A percentile compares a stretch with the other conserved stretches of the same genome.
Conservation (phyloP, 176 grass and related monocot genomes). For the Carex cristatella region DNA sequence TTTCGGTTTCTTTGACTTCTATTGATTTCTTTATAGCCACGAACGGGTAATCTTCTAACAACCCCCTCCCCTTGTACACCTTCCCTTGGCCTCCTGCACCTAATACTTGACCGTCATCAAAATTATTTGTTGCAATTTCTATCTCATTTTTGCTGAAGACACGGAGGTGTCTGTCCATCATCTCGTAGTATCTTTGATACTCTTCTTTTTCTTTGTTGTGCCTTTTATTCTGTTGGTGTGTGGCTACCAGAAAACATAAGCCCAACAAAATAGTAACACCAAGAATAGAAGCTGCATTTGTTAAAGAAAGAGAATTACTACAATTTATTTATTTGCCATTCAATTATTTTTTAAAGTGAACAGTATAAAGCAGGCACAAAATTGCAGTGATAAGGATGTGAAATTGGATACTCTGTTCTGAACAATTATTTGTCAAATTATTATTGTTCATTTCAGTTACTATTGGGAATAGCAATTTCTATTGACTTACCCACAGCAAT, state of each 20-base stretch:
- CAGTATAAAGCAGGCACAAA: too few relatives aligned
- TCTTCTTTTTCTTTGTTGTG: not conserved
- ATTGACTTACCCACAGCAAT: too few relatives aligned
- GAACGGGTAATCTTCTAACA: not conserved
- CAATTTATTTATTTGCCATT: too few relatives aligned
- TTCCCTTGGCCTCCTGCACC: not conserved
- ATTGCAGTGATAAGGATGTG: too few relatives aligned
- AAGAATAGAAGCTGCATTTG: not conserved
- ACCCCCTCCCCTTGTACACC: slow-evolving; percentile 1
- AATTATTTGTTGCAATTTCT: slow-evolving; percentile 14
- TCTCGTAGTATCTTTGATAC: slow-evolving; percentile 5
- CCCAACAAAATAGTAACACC: not conserved
- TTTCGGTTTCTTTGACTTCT: not conserved
- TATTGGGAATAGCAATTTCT: too few relatives aligned
- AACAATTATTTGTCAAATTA: too few relatives aligned
- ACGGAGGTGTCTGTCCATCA: not conserved
- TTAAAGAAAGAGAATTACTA: not conserved
- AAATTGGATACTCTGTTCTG: too few relatives aligned
- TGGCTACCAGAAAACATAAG: not conserved
- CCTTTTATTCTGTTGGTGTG: not conserved
- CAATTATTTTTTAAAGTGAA: not conserved
- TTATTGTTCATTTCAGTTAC: too few relatives aligned
- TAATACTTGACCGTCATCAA: not conserved
- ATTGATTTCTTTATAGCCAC: slow-evolving; percentile 6
- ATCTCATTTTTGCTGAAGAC: not conserved